Conservation (phyloP, 208 protist species). For the Trypanosoma cruzi region DNA sequence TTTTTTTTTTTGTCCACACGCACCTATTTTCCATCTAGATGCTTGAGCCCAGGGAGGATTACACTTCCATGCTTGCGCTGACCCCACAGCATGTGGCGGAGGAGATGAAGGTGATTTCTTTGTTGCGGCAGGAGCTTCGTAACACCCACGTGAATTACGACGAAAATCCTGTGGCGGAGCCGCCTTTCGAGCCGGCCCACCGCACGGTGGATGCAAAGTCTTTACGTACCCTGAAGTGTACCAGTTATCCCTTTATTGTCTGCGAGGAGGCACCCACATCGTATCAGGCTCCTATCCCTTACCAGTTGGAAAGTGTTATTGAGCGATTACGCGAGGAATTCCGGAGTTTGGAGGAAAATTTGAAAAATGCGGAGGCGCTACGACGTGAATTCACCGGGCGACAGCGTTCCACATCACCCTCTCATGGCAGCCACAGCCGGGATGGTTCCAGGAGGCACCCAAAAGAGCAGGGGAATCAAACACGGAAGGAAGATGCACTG, state of each 20-base stretch:
- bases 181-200: conserved; percentile 31
- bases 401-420: not conserved
- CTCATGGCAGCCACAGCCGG: not conserved
- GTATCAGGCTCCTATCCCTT: conserved; percentile 81
- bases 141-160: conserved; percentile 27
- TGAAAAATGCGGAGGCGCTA: conserved; percentile 35
- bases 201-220: conserved; percentile 75
- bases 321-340: conserved; percentile 51
- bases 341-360: conserved; percentile 54
- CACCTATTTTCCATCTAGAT: not conserved
- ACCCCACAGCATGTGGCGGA: conserved; percentile 15
- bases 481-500: conserved; percentile 31
- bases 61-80: not conserved
- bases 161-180: not conserved
- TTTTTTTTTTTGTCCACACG: no score
- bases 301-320: conserved; percentile 67
- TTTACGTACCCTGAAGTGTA: conserved; percentile 60
- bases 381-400: not conserved
- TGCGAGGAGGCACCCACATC: conserved; percentile 82
- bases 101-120: conserved; percentile 13
- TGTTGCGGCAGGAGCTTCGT: conserved; percentile 27
- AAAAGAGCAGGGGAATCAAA: not conserved
- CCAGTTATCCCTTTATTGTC: conserved; percentile 81
- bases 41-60: not conserved
- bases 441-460: no score